A percentile compares a stretch with the other conserved stretches of the same genome.
Evolutionary conservation across 2,329 filamentous ascomycete species (phyloP).

Genomic region (Arthroderma sp.): DNA sequence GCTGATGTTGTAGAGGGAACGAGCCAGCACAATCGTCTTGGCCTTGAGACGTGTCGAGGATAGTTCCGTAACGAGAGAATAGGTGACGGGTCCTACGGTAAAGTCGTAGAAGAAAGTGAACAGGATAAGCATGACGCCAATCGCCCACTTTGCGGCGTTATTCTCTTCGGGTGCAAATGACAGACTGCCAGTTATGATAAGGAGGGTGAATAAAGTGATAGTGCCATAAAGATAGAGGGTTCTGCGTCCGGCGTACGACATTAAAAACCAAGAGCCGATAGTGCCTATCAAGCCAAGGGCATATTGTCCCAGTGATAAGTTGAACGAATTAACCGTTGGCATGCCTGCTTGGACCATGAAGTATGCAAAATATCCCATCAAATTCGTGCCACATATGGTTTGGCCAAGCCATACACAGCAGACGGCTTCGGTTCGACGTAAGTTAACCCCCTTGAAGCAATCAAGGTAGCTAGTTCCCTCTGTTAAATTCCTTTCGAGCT

Average conservation of each 20-base stretch:
- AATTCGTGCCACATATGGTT: constrained; percentile 17
- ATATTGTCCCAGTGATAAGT: constrained; percentile 41
- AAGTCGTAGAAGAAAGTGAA: constrained; percentile 44
- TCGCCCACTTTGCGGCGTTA: constrained; percentile 21
- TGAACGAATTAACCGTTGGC: constrained; percentile 20
- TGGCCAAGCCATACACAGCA: constrained; percentile 25
- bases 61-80: constrained; percentile 41
- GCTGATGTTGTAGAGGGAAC: constrained; percentile 37
- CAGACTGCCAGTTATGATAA: constrained; percentile 18
- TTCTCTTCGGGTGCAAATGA: constrained; percentile 11
- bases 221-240: constrained; percentile 24
- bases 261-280: constrained; percentile 35
- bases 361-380: constrained; percentile 22
- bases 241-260: constrained; percentile 26
- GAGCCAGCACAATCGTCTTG: constrained; percentile 43
- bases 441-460: constrained; percentile 19
- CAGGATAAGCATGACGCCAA: constrained; percentile 37
- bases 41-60: constrained; percentile 42
- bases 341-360: constrained; percentile 30
- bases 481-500: constrained; percentile 15
- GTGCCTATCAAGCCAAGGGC: constrained; percentile 45
- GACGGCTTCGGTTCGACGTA: constrained; percentile 30
- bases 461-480: constrained; percentile 16
- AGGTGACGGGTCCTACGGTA: constrained; percentile 42
- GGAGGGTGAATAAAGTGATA: constrained; percentile 12